A percentile compares a stretch with the other conserved stretches of the same genome.
These are phyloP conservation scores for Euphrasia arctica DNA, from an alignment of 305 asterid species.

Conservation along the genomic window DNA sequence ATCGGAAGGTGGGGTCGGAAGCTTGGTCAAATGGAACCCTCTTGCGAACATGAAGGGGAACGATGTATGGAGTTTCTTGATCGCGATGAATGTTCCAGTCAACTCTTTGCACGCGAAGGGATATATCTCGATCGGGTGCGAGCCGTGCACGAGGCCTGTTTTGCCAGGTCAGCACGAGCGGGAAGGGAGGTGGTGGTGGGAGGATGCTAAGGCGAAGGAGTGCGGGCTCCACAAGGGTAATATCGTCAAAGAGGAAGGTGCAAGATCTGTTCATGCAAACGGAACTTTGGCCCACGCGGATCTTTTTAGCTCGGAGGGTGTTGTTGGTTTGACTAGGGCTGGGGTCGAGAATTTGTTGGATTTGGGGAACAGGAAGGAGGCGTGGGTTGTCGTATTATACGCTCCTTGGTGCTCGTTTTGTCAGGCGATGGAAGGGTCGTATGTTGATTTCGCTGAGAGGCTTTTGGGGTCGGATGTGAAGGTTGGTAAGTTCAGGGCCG, in stretches of 20 bases:
- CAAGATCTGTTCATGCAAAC: conserved; percentile 39
- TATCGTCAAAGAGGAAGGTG: conserved; percentile 52
- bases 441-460: conserved; percentile 62
- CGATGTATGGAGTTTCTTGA: conserved; percentile 75
- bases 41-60: conserved; percentile 74
- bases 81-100: conserved; percentile 83
- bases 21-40: conserved; percentile 96
- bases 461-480: conserved; percentile 64
- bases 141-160: conserved; percentile 91
- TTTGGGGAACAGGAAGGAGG: conserved; percentile 69
- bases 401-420: conserved; percentile 97
- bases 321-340: conserved; percentile 61
- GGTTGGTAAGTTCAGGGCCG: conserved; percentile 89
- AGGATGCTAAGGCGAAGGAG: conserved; percentile 94
- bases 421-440: conserved; percentile 92
- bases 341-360: conserved; percentile 84
- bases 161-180: conserved; percentile 97
- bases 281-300: conserved; percentile 42
- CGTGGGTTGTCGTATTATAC: conserved; percentile 86
- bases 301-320: conserved; percentile 41
- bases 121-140: conserved; percentile 87
- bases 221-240: conserved; percentile 98
- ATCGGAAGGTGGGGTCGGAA: conserved; percentile 76
- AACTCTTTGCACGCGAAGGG: conserved; percentile 81
- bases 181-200: conserved; percentile 99